phyloP scores from a whole-genome alignment of 495 filamentous ascomycete genomes.

The Echria macrotheca region DNA sequence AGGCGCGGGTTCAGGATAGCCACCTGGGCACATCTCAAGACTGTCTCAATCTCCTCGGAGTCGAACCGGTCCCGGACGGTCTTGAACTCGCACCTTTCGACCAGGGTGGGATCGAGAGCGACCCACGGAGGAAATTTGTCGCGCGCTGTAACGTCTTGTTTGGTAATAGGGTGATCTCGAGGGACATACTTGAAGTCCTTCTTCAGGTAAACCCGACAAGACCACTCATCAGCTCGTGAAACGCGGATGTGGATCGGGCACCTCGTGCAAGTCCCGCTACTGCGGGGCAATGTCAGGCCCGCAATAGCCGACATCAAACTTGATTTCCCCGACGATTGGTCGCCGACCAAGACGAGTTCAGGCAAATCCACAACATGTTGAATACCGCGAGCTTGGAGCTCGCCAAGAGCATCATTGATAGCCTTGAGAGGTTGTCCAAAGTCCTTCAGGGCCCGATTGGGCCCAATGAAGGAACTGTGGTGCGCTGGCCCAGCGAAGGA shows the following conservation, averaged over 20 bases:
- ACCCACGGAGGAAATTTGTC: constrained; percentile 46
- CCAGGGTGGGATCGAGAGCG: constrained; percentile 10
- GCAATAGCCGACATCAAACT: constrained; percentile 76
- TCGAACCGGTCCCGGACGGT: constrained; percentile 34
- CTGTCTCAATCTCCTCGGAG: constrained; percentile 49
- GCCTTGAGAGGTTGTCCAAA: constrained; percentile 41
- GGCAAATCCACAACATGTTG: constrained; percentile 58
- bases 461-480: constrained; percentile 32
- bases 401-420: constrained; percentile 43
- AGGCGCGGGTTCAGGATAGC: constrained; percentile 60
- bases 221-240: constrained; percentile 53
- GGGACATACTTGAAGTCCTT: constrained; percentile 48
- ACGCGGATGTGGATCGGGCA: constrained; percentile 78
- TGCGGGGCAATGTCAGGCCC: constrained; percentile 68
- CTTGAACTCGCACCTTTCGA: constrained; percentile 37
- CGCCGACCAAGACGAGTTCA: constrained; percentile 72
- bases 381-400: constrained; percentile 42
- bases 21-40: constrained; percentile 63
- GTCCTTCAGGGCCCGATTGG: constrained; percentile 30
- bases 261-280: constrained; percentile 64
- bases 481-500: no score
- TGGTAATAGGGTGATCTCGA: constrained; percentile 22
- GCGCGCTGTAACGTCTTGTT: constrained; percentile 32
- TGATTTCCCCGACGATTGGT: constrained; percentile 76
- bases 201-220: constrained; percentile 57